Conservation (phyloP, 1,139 yeast species). For the Zygosaccharomyces sapae region DNA sequence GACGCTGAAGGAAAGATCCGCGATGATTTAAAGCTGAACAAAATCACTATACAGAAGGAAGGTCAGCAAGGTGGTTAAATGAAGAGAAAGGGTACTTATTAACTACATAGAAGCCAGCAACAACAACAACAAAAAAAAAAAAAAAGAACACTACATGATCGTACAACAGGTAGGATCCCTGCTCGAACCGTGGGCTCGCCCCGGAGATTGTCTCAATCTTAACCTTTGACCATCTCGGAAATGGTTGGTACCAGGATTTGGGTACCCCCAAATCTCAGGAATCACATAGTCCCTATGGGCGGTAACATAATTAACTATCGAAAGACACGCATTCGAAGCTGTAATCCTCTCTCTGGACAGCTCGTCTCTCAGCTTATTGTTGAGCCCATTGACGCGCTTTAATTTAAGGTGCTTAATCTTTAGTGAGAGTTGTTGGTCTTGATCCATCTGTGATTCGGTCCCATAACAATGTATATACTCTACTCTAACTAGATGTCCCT, state of each 20-base stretch:
- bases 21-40: conserved; percentile 24
- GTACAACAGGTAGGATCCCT: conserved; percentile 41
- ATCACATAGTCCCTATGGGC: conserved; percentile 51
- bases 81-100: neutral
- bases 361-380: conserved; percentile 51
- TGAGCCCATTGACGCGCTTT: conserved; percentile 60
- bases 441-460: conserved; percentile 3
- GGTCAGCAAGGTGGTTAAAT: conserved; percentile 33
- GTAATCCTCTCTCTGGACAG: conserved; percentile 57
- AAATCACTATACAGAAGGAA: conserved; percentile 29
- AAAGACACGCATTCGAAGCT: conserved; percentile 63
- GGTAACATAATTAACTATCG: conserved; percentile 43
- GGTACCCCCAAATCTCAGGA: conserved; percentile 50
- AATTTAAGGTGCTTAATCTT: conserved; percentile 47
- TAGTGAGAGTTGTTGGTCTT: conserved; percentile 25
- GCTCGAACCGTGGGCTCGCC: neutral
- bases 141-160: conserved; percentile 36
- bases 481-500: too few species aligned
- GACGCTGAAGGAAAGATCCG: conserved; percentile 47
- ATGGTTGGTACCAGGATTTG: conserved; percentile 47
- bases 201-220: neutral
- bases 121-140: too few species aligned
- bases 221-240: conserved; percentile 27
- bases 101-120: conserved; percentile 3
- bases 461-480: neutral